Percentiles rank a stretch among this genome's conserved stretches.
Evolutionary conservation across 768 basidiomycete species (phyloP).

Genomic region (Hebeloma cylindrosporum): DNA sequence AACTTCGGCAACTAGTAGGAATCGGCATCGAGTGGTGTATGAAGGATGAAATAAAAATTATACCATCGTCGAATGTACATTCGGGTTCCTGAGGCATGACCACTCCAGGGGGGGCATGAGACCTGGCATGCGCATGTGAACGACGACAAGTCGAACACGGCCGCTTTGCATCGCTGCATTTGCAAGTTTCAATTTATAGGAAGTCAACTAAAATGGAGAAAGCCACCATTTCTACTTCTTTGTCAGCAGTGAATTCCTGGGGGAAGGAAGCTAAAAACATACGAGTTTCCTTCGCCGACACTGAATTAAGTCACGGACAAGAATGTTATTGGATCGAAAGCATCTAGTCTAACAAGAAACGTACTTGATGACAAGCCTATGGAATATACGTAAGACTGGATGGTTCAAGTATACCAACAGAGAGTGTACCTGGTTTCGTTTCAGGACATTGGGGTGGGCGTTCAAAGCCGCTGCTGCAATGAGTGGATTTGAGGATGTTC

Average conservation of each 20-base stretch:
- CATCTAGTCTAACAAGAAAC: constrained; percentile 9
- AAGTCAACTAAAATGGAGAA: not conserved
- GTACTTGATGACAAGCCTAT: constrained; percentile 57
- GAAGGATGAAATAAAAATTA: constrained; percentile 7
- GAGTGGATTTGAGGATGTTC: constrained; percentile 18
- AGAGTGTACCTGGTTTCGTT: constrained; percentile 47
- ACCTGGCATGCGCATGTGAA: constrained; percentile 67
- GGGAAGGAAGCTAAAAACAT: constrained; percentile 25
- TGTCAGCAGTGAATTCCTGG: constrained; percentile 8
- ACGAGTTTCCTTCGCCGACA: constrained; percentile 77
- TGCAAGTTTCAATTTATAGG: constrained; percentile 2
- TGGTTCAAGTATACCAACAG: not conserved
- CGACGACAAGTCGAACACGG: constrained; percentile 79
- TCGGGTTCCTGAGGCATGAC: constrained; percentile 56
- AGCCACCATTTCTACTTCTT: constrained; percentile 59
- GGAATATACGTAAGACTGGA: constrained; percentile 1
- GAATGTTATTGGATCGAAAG: not conserved
- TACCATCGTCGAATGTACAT: constrained; percentile 79
- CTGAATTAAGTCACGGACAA: constrained; percentile 28
- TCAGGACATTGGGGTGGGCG: constrained; percentile 48
- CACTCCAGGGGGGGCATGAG: constrained; percentile 59
- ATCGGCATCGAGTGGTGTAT: not conserved
- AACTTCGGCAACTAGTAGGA: constrained; percentile 42
- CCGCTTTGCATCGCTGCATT: constrained; percentile 64
- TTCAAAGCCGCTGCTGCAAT: constrained; percentile 12